These are phyloP conservation scores for Torulaspora delbrueckii DNA, from an alignment of 805 yeast species.

Conservation along the genomic window DNA sequence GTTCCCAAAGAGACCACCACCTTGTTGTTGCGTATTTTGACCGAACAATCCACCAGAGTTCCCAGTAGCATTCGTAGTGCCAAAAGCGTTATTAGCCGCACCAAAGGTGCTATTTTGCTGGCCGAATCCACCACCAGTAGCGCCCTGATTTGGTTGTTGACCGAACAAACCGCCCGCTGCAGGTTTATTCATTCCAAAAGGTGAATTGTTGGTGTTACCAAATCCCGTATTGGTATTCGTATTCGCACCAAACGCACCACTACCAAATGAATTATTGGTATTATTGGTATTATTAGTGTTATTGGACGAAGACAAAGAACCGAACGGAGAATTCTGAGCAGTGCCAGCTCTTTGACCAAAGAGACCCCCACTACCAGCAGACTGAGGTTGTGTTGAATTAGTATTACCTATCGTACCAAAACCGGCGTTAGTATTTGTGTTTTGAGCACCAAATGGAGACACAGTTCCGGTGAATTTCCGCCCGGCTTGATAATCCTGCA, in stretches of 20 bases:
- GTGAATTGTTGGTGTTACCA: conserved; percentile 32
- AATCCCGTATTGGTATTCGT: conserved; percentile 21
- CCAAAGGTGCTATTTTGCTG: conserved; percentile 14
- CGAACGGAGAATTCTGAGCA: conserved; percentile 26
- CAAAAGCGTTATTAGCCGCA: conserved; percentile 33
- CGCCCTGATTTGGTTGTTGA: conserved; percentile 17
- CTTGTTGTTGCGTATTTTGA: conserved; percentile 21
- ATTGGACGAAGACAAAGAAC: conserved; percentile 17
- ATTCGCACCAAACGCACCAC: conserved; percentile 28
- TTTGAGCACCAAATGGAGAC: conserved; percentile 34
- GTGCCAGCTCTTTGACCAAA: conserved; percentile 28
- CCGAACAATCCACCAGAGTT: conserved; percentile 44
- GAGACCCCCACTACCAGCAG: conserved; percentile 22
- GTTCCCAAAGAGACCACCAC: conserved; percentile 45
- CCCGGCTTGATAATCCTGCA: conserved; percentile 78
- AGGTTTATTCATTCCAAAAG: conserved; percentile 39
- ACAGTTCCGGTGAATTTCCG: conserved; percentile 35
- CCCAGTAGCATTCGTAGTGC: conserved; percentile 33
- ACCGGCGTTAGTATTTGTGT: conserved; percentile 18
- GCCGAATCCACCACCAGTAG: conserved; percentile 23
- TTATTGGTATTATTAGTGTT: conserved; percentile 8
- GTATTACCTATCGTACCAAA: conserved; percentile 22
- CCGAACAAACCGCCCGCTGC: conserved; percentile 32
- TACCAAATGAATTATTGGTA: conserved; percentile 17
- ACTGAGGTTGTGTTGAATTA: conserved; percentile 16